Evolutionary conservation across 768 basidiomycete species (phyloP).

Genomic region (Rhodotorula kratochvilovae): DNA sequence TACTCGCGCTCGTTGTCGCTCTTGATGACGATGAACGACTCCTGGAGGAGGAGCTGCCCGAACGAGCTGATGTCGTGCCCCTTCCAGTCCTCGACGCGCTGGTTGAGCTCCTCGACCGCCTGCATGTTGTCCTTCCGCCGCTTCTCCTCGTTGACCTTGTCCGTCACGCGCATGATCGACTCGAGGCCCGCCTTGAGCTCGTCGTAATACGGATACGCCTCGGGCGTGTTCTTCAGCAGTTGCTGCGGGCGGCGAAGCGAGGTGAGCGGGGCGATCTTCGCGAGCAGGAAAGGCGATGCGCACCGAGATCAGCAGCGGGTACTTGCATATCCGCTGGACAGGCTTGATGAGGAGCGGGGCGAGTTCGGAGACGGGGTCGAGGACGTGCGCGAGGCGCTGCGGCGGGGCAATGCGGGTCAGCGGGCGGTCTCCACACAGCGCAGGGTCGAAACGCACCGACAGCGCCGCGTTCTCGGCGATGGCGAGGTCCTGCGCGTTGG

Average conservation of each 20-base stretch:
- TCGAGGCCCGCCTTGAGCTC: conserved; percentile 79
- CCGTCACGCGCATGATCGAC: conserved; percentile 86
- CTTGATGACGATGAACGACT: conserved; percentile 92
- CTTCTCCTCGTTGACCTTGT: conserved; percentile 92
- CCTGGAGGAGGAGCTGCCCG: conserved; percentile 87
- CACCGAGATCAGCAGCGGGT: conserved; percentile 80
- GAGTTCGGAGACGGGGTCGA: conserved; percentile 85
- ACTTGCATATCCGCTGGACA: conserved; percentile 96
- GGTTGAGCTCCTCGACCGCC: conserved; percentile 77
- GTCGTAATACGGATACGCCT: conserved; percentile 62
- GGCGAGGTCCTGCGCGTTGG: conserved; percentile 77
- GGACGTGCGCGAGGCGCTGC: conserved; percentile 38
- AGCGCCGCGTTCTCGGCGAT: conserved; percentile 79
- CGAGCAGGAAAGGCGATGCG: neutral
- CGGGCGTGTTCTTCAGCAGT: conserved; percentile 44
- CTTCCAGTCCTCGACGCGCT: conserved; percentile 96
- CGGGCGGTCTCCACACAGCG: neutral
- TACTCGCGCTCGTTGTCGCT: conserved; percentile 95
- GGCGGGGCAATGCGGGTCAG: neutral
- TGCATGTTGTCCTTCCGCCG: conserved; percentile 84
- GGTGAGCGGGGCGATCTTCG: neutral
- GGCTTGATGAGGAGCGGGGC: conserved; percentile 98
- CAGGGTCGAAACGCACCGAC: conserved; percentile 56
- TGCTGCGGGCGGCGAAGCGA: conserved; percentile 25
- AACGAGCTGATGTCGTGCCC: conserved; percentile 93